Percentiles rank a stretch among this genome's conserved stretches.
phyloP scores from a whole-genome alignment of 306 rosid species.

The Trifolium pratense region DNA sequence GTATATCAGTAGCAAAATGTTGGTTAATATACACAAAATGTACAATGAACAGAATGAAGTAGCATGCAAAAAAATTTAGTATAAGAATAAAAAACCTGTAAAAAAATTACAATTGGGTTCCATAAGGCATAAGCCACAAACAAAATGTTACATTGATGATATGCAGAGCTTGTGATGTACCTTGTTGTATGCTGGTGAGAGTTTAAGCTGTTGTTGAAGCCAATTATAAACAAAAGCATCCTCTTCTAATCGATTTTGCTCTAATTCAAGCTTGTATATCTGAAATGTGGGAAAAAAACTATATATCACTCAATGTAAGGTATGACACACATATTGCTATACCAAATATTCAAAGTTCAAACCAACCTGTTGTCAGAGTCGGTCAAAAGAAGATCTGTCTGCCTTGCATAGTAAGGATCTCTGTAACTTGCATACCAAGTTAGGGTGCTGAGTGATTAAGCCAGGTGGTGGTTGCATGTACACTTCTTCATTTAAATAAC shows the following conservation, averaged over 20 bases:
- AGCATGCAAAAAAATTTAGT: background rate
- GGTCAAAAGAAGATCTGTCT: slow-evolving; percentile 81
- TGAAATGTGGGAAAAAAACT: slow-evolving; percentile 42
- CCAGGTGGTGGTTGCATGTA: too few relatives aligned
- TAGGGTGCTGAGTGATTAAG: too few relatives aligned
- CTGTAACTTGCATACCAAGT: too few relatives aligned
- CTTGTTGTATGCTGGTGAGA: slow-evolving; percentile 91
- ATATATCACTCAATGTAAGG: background rate
- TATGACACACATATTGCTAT: slow-evolving; percentile 34
- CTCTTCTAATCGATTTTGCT: slow-evolving; percentile 85
- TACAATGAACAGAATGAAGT: background rate
- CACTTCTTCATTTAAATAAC: too few relatives aligned
- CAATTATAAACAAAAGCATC: slow-evolving; percentile 89
- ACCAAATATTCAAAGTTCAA: background rate
- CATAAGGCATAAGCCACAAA: background rate
- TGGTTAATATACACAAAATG: background rate
- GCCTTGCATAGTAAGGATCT: slow-evolving; percentile 83
- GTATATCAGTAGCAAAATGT: slow-evolving; percentile 23
- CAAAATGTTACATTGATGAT: background rate
- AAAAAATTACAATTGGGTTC: background rate
- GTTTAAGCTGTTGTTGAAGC: slow-evolving; percentile 92
- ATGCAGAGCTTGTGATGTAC: slow-evolving; percentile 42
- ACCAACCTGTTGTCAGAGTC: slow-evolving; percentile 85
- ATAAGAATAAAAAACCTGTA: background rate
- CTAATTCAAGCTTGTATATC: slow-evolving; percentile 82